Percentiles rank a stretch among this genome's conserved stretches.
These are phyloP conservation scores for Pyrenophora tritici-repentis DNA, from an alignment of 2,329 filamentous ascomycete species.

Conservation along the genomic window DNA sequence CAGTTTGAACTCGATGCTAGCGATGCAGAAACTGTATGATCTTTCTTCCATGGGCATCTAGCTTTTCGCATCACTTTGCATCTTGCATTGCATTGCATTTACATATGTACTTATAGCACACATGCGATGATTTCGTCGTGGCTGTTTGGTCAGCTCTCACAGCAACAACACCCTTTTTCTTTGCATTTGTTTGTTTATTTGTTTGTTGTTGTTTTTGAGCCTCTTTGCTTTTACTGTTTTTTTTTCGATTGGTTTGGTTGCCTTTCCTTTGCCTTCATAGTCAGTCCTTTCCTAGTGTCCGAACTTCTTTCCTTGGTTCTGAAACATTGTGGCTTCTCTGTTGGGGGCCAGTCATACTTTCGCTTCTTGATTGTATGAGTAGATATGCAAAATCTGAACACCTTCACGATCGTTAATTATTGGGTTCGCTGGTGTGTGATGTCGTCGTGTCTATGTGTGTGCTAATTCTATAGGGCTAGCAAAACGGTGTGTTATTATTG, in stretches of 20 bases:
- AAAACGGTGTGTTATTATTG: too few relatives aligned
- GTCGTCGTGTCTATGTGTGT: too few relatives aligned
- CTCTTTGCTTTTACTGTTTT: constrained; percentile 1
- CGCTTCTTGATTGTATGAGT: constrained; percentile 2
- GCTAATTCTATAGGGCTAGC: too few relatives aligned
- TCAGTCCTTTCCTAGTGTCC: background rate
- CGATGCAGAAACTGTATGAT: constrained; percentile 7
- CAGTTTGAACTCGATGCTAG: constrained; percentile 17
- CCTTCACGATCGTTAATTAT: background rate
- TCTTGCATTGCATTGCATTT: too few relatives aligned
- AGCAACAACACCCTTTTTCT: background rate
- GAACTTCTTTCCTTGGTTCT: background rate
- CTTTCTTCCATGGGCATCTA: background rate
- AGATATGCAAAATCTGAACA: background rate
- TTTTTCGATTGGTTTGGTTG: too few relatives aligned
- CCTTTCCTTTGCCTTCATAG: background rate
- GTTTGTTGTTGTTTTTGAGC: background rate
- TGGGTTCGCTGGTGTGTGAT: too few relatives aligned
- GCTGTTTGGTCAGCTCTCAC: too few relatives aligned
- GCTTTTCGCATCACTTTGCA: too few relatives aligned
- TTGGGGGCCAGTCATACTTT: background rate
- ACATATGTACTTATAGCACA: too few relatives aligned
- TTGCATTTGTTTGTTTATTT: background rate
- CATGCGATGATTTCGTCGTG: too few relatives aligned
- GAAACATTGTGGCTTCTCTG: background rate